These are phyloP conservation scores for Lactifluus pinguis DNA, from an alignment of 768 basidiomycete genomes.

Conservation along the genomic window DNA sequence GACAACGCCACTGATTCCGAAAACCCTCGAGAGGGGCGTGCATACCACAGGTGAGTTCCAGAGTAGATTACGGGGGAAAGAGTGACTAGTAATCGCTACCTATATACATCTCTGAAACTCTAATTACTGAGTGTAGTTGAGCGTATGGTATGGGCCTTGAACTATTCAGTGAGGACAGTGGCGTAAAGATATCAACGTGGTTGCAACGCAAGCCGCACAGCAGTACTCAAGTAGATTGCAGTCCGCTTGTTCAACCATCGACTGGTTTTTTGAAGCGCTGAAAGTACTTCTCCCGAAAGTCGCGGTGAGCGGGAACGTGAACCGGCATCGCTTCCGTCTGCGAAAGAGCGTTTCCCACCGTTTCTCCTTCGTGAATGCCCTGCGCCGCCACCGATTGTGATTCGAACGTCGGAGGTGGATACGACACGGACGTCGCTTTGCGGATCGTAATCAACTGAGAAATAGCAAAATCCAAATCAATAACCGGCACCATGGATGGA, in stretches of 20 bases:
- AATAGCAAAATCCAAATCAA: not conserved
- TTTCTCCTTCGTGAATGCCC: not conserved
- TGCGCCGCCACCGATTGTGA: conserved; percentile 3
- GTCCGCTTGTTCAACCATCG: not conserved
- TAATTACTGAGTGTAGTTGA: no score
- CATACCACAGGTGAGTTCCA: no score
- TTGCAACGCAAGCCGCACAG: no score
- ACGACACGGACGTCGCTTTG: conserved; percentile 44
- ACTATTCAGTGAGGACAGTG: no score
- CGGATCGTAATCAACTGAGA: conserved; percentile 82
- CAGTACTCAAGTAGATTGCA: not conserved
- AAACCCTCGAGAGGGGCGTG: no score
- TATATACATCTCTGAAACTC: no score
- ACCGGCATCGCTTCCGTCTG: not conserved
- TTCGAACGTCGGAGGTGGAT: conserved; percentile 49
- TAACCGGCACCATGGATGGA: no score
- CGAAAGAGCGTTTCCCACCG: not conserved
- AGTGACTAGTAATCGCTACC: no score
- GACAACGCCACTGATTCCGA: no score
- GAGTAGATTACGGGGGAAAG: no score
- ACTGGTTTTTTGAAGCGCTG: conserved; percentile 57
- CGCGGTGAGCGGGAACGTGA: conserved; percentile 76
- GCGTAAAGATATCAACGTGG: no score
- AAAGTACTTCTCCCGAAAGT: conserved; percentile 85
- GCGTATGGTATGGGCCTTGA: no score